Base-by-base conservation (phyloP, 2,329 filamentous ascomycete genomes). In the Fusarium subtropicale region DNA sequence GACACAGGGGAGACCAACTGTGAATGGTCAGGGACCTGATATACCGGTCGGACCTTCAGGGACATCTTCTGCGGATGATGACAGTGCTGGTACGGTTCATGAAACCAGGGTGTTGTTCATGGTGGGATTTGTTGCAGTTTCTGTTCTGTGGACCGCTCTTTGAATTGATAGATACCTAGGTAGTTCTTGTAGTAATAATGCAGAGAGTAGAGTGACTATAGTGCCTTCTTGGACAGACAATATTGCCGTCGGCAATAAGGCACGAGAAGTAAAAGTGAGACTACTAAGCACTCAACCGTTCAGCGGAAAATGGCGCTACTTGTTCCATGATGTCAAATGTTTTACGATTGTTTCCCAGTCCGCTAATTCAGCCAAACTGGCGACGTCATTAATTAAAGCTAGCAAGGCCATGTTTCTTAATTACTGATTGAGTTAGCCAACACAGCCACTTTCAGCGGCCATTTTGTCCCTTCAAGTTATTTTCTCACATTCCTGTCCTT, bases 101-200 rank as follows among this genome's bases (percentile, higher is more conserved):
- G 12, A 3, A 3, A 12, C 5, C 11, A 4, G 8, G 31, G 0
- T 34, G 3, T 11, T 3, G 9, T 26, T 34, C 2, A 34, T 18
- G 3, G 4, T 18, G 13, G 46, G 31, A 5, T 50, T 24, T 5
- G 2, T 44, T 44, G 22, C 41, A 18, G 4, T 44, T 2, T 44
- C 22, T 44, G 3, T 44, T 22, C 5, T 28, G 3, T 44, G 24
- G 10, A 18, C 24, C 3, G 15, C 5, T 4, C 9, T 44, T 18
- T 44, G 10, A 30, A 4, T 22, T 22, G 20, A 22, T 22, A 22
- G 20, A 22, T 22, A n/a, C n/a, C n/a, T n/a, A 22, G 20, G 20
- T 22, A 22, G 20, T 22, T 22, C 20, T 22, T 22, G 20, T 22
- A 22, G 20, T 22, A 22, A 22, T 22, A 22, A 22, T 22, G 20